Percentiles rank a stretch among this genome's conserved stretches.
Conservation (phyloP, 352 stramenopile species). For the Pythium coloratum region DNA sequence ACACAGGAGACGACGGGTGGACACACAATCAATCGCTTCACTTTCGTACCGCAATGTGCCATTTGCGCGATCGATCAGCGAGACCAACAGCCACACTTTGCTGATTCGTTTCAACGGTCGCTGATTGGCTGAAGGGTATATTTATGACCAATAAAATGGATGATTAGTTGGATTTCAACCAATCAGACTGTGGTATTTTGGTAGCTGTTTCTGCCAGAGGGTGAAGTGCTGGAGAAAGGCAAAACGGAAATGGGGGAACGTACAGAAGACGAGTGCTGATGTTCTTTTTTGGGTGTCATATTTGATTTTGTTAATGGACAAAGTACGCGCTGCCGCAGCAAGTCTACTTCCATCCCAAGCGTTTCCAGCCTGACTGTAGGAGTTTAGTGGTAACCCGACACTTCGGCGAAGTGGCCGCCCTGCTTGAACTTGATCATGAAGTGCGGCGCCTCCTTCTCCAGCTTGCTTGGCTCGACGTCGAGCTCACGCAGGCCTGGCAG, state of each 20-base stretch:
- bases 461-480: constrained; percentile 86
- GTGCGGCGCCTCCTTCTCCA: constrained; percentile 95
- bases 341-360: constrained; percentile 5
- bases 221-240: neutral
- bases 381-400: constrained; percentile 84
- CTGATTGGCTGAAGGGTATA: neutral
- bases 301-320: constrained; percentile 19
- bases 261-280: neutral
- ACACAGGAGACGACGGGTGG: neutral
- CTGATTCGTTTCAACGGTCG: constrained; percentile 3
- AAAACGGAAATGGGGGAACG: neutral
- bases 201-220: neutral
- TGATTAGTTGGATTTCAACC: neutral
- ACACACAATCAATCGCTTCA: neutral
- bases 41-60: neutral
- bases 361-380: neutral
- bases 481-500: constrained; percentile 78
- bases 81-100: constrained; percentile 7
- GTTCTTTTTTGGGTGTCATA: constrained; percentile 3
- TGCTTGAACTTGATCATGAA: constrained; percentile 95
- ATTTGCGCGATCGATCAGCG: constrained; percentile 6
- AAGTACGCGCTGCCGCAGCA: constrained; percentile 5
- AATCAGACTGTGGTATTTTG: neutral
- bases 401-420: constrained; percentile 94
- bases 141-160: neutral